These are phyloP conservation scores for Beauveria medogensis DNA, from an alignment of 2,329 filamentous ascomycete genomes.

Conservation along the genomic window DNA sequence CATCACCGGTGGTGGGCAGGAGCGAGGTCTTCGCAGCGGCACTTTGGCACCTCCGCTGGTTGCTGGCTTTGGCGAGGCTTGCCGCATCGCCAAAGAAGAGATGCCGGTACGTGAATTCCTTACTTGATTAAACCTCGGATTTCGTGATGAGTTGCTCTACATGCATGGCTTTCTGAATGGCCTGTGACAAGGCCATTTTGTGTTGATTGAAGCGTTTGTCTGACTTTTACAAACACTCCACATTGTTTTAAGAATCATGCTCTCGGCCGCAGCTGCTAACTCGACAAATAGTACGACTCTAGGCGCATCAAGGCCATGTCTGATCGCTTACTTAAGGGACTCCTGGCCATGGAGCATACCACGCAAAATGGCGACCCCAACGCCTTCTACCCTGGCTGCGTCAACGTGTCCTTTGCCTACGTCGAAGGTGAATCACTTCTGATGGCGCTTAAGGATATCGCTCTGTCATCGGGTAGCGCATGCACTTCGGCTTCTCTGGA, in stretches of 20 bases:
- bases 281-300: constrained; percentile 68
- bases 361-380: constrained; percentile 77
- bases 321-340: constrained; percentile 71
- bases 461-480: constrained; percentile 89
- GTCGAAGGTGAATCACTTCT: constrained; percentile 96
- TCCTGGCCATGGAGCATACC: constrained; percentile 87
- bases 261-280: not conserved
- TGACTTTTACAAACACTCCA: constrained; percentile 31
- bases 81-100: constrained; percentile 82
- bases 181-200: constrained; percentile 48
- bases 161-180: constrained; percentile 88
- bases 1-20: constrained; percentile 93
- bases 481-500: constrained; percentile 96
- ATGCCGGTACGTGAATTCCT: constrained; percentile 62
- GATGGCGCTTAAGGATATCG: constrained; percentile 98
- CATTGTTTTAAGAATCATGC: constrained; percentile 11
- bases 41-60: constrained; percentile 83
- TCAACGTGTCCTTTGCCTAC: constrained; percentile 97
- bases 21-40: constrained; percentile 88
- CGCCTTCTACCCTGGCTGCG: constrained; percentile 88
- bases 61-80: constrained; percentile 93
- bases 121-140: constrained; percentile 17
- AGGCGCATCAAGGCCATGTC: constrained; percentile 78
- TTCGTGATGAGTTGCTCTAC: constrained; percentile 73
- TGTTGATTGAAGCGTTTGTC: constrained; percentile 63